Evolutionary conservation across 2,329 filamentous ascomycete genomes (phyloP), one percentile per base, ranked within the genome.

Genomic region (Cercospora zeina): DNA sequence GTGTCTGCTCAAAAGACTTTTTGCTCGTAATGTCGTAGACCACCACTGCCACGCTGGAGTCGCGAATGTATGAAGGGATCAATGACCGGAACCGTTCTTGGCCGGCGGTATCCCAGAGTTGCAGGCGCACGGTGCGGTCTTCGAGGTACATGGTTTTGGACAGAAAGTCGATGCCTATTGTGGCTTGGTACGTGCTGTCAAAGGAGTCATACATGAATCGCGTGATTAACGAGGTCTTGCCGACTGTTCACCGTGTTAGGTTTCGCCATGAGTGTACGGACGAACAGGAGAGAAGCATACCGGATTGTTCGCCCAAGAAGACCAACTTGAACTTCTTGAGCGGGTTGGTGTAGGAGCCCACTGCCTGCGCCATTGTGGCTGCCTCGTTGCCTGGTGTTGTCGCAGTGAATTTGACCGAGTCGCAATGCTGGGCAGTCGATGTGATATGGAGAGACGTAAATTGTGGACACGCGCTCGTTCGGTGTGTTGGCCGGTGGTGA

Each of bases 321-420:
- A 99, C 95, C 79, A 99, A 82, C 93, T 99, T 99, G 89, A 97
- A 99, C 81, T 99, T 99, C 90, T 99, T 99, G 81, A 99, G 83
- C 74, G 95, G 95, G 83, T 97, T 97, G 78, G 96, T 97, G 84
- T 97, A 99, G 68, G 90, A 91, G 78, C 89, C 90, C 74, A 87
- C 88, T 63, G 79, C 80, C 72, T 91, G 87, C 78, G 93, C 90
- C 93, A 96, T 96, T 76, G 76, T 85, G 78, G 54, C 37, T 57
- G 42, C 30, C 34, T 36, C 11, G 39, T 21, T 58, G 16, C 27
- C 39, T 34, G 19, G 34, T 21, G n/a, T 24, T 33, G 14, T 58
- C 37, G 58, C 39, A 39, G 54, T 24, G 2, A 27, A 21, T 34
- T 1, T 4, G 30, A 10, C 13, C 34, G 8, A n/a, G 10, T n/a